Conservation (phyloP, 2,329 filamentous ascomycete genomes). For the Aureobasidium sp. region DNA sequence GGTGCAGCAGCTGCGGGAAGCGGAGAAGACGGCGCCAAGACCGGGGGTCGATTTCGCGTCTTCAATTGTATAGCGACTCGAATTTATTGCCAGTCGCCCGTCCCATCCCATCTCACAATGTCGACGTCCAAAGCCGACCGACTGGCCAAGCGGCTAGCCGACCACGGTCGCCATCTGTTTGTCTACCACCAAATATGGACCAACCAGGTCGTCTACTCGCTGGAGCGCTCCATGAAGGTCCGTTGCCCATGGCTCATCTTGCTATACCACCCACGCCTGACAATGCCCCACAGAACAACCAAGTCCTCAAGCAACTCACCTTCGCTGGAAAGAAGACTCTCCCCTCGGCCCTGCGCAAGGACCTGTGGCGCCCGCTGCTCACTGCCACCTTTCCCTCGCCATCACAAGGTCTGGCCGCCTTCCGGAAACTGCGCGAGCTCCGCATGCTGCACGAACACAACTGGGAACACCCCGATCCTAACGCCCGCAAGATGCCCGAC, state of each 20-base stretch:
- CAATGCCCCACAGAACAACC: conserved; percentile 38
- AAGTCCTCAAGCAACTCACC: conserved; percentile 50
- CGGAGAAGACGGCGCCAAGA: conserved; percentile 2
- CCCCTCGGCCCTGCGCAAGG: conserved; percentile 51
- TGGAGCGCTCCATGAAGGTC: conserved; percentile 51
- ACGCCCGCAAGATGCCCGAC: background rate
- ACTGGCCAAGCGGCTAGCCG: conserved; percentile 33
- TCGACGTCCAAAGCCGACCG: background rate
- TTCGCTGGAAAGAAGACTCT: conserved; percentile 59
- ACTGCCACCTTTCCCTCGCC: conserved; percentile 49
- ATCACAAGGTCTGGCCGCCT: conserved; percentile 47
- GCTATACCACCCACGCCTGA: conserved; percentile 12
- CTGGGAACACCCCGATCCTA: conserved; percentile 34
- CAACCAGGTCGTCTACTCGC: conserved; percentile 58
- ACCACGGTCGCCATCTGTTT: conserved; percentile 55
- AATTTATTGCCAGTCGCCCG: background rate
- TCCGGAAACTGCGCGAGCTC: conserved; percentile 54
- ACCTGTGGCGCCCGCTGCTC: conserved; percentile 57
- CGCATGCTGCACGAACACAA: conserved; percentile 51
- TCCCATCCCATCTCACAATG: background rate
- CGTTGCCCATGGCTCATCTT: conserved; percentile 19
- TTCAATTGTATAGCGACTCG: background rate
- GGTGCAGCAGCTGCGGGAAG: conserved; percentile 1
- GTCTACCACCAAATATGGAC: conserved; percentile 56
- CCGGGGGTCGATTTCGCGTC: conserved; percentile 5